Base-by-base conservation (phyloP, 768 basidiomycete species). In the Naganishia antarctica region DNA sequence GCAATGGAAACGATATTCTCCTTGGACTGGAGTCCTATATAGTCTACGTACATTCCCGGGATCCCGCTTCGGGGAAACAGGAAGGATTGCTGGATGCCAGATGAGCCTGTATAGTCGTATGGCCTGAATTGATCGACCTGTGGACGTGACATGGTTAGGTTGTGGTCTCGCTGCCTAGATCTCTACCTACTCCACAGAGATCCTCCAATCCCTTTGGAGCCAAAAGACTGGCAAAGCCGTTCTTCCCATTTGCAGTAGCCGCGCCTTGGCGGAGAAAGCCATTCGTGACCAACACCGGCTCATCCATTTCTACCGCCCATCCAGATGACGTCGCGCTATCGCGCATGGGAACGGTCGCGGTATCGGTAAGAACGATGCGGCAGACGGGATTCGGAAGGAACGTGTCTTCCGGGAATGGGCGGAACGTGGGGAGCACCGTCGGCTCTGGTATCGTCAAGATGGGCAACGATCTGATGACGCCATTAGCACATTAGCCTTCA, bases 1-100 rank as follows among this genome's bases (percentile, higher is more conserved):
- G 21, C 32, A 6, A 25, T 40, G 5, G 53, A 57, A 6, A 40
- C 3, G 34, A 57, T 57, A 25, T 57, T 34, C 32, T 57, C 53
- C 53, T 25, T 40, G 15, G 53, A 57, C 23, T 13, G 53, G 21
- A 57, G 37, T 4, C 53, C 53, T 15, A 57, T 40, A 26, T 40
- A 57, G 25, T 57, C 53, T n/a, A 57, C 11, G 18, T 25, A 25
- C 53, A 57, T 57, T 23, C 53, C 53, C 21, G 53, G 34, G 13
- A 21, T 37, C 34, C 53, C 53, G 32, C 34, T 37, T 8, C 37
- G 37, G 2, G 53, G 53, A 34, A 57, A 57, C 23, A 57, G 23
- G 13, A 37, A 57, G 21, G 32, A n/a, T 26, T 57, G 53, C 4
- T 26, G 6, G 1, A 57, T 37, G 3, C 53, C 53, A 7, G 53